Conservation (phyloP, 345 rosid species). For the Bretschneidera sinensis region DNA sequence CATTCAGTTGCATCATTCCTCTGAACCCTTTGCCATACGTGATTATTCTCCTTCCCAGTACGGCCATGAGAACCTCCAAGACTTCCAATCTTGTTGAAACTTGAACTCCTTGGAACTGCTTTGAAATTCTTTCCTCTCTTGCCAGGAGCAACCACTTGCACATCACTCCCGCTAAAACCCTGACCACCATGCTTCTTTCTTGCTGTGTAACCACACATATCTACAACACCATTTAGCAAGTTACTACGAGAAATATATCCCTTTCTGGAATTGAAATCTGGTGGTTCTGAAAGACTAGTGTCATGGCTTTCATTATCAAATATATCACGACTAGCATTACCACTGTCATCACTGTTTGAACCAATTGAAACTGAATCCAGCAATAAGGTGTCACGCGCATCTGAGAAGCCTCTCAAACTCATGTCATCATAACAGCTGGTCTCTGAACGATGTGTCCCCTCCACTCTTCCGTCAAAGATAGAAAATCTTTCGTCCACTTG, state of each 20-base stretch:
- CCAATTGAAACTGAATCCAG: too few species aligned
- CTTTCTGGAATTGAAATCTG: too few species aligned
- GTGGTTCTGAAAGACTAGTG: too few species aligned
- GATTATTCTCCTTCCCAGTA: slow-evolving; percentile 31
- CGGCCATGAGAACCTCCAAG: slow-evolving; percentile 20
- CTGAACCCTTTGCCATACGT: slow-evolving; percentile 51
- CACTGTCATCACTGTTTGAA: slow-evolving; percentile 24
- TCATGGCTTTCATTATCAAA: slow-evolving; percentile 8
- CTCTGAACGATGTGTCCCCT: too few species aligned
- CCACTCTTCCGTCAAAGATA: slow-evolving; percentile 12
- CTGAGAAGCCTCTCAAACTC: too few species aligned
- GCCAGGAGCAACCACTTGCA: too few species aligned
- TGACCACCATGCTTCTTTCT: slow-evolving; percentile 11
- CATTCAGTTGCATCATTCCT: slow-evolving; percentile 24
- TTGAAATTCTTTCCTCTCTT: too few species aligned
- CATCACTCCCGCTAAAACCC: slow-evolving; percentile 7
- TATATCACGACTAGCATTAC: slow-evolving; percentile 13
- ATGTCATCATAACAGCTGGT: too few species aligned
- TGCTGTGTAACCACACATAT: slow-evolving; percentile 13
- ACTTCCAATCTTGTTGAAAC: slow-evolving; percentile 20
- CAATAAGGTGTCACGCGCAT: too few species aligned
- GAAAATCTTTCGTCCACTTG: too few species aligned
- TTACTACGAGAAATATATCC: too few species aligned
- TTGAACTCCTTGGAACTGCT: too few species aligned
- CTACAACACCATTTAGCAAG: slow-evolving; percentile 17